These are phyloP conservation scores for Monosporascus cannonballus DNA, from an alignment of 2,329 filamentous ascomycete genomes.

Conservation along the genomic window DNA sequence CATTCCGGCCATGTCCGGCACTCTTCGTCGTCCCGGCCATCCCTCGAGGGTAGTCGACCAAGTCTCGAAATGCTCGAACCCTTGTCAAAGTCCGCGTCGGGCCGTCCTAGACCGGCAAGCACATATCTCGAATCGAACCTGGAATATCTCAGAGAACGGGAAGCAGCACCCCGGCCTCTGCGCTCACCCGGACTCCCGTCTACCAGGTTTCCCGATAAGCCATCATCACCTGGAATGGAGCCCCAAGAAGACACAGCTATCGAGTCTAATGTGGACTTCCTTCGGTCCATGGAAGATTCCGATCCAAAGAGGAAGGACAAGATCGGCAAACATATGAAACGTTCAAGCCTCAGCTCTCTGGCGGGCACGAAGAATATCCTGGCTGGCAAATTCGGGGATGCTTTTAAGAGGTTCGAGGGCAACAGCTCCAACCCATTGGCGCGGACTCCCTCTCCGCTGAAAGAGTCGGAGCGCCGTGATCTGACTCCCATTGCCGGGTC, in stretches of 20 bases:
- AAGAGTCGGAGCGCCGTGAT: slow-evolving; percentile 41
- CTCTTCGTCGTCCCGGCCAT: slow-evolving; percentile 54
- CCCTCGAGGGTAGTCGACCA: slow-evolving; percentile 65
- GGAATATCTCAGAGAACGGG: slow-evolving; percentile 75
- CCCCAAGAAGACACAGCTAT: slow-evolving; percentile 59
- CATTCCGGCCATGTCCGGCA: slow-evolving; percentile 30
- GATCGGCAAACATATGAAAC: slow-evolving; percentile 58
- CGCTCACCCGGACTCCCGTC: slow-evolving; percentile 30
- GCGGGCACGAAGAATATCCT: slow-evolving; percentile 75
- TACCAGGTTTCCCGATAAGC: slow-evolving; percentile 29
- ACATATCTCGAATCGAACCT: slow-evolving; percentile 78
- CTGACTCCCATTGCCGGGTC: slow-evolving; percentile 71
- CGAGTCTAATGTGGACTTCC: slow-evolving; percentile 74
- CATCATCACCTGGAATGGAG: slow-evolving; percentile 36
- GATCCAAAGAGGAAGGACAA: slow-evolving; percentile 51
- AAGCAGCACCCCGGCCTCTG: slow-evolving; percentile 44
- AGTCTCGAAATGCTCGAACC: slow-evolving; percentile 33
- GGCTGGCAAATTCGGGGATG: slow-evolving; percentile 86
- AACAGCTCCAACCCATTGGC: slow-evolving; percentile 29
- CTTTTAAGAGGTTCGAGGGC: slow-evolving; percentile 84
- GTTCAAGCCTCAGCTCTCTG: slow-evolving; percentile 65
- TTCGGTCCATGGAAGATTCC: slow-evolving; percentile 67
- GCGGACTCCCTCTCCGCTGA: slow-evolving; percentile 44
- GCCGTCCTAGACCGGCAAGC: slow-evolving; percentile 67
- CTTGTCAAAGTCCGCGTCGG: slow-evolving; percentile 20